A percentile compares a stretch with the other conserved stretches of the same genome.
These are phyloP conservation scores for Termitomyces sp. DNA, from an alignment of 768 basidiomycete genomes.

Conservation along the genomic window DNA sequence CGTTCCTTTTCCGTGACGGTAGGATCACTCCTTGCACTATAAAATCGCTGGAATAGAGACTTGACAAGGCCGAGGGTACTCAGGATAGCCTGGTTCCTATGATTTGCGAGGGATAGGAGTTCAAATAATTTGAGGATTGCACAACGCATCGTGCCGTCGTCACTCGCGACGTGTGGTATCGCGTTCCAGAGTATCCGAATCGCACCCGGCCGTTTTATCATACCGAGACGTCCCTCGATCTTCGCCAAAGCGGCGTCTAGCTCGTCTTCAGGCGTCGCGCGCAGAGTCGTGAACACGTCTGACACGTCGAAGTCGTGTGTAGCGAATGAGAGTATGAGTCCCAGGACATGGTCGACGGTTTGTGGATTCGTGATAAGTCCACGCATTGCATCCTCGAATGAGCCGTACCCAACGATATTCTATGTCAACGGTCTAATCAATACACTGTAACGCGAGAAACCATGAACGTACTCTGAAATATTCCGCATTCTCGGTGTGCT, in stretches of 20 bases:
- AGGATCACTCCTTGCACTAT: constrained; percentile 19
- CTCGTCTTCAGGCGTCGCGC: constrained; percentile 29
- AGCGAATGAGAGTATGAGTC: constrained; percentile 66
- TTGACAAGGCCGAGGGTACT: constrained; percentile 54
- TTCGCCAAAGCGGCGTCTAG: constrained; percentile 37
- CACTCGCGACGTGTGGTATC: constrained; percentile 29
- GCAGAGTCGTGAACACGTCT: constrained; percentile 50
- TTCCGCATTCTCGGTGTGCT: constrained; percentile 49
- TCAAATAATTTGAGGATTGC: constrained; percentile 62
- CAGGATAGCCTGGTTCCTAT: constrained; percentile 69
- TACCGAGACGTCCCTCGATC: constrained; percentile 42
- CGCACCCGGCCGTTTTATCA: constrained; percentile 57
- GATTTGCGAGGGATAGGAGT: constrained; percentile 52
- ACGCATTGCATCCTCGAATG: constrained; percentile 56
- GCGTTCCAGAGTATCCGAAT: constrained; percentile 58
- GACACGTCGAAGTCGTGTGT: constrained; percentile 60
- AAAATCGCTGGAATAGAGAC: constrained; percentile 50
- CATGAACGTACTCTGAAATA: constrained; percentile 61
- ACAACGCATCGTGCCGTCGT: constrained; percentile 43
- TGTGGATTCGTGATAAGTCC: constrained; percentile 44
- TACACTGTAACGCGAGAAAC: not conserved
- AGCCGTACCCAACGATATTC: constrained; percentile 61
- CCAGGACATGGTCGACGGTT: constrained; percentile 54
- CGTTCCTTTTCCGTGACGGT: constrained; percentile 44
- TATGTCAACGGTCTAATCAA: constrained; percentile 19